phyloP scores from a whole-genome alignment of 177 flowering plant genomes.

The Tripterygium wilfordii region DNA sequence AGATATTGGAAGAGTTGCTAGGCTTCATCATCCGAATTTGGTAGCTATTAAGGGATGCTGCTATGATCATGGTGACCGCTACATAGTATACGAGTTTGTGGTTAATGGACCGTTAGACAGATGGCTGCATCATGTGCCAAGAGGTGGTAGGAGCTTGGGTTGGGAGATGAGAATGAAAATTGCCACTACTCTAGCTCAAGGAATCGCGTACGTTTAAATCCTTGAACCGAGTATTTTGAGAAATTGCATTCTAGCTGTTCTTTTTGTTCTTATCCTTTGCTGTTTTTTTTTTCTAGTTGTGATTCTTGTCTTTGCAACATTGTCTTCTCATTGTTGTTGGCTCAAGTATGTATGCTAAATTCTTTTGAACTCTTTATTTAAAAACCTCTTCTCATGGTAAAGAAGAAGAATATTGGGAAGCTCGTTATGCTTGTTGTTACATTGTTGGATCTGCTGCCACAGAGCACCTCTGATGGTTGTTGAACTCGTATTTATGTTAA shows the following conservation, averaged over 20 bases:
- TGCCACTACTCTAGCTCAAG: constrained; percentile 91
- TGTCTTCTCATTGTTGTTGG: no score
- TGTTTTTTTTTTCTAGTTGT: not conserved
- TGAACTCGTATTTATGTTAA: no score
- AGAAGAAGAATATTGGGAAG: no score
- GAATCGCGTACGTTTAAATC: constrained; percentile 78
- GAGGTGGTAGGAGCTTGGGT: constrained; percentile 85
- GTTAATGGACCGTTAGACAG: constrained; percentile 86
- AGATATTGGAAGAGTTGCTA: constrained; percentile 85
- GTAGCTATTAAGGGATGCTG: constrained; percentile 94
- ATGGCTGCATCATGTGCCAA: constrained; percentile 91
- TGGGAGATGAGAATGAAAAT: constrained; percentile 93
- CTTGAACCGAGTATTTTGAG: not conserved
- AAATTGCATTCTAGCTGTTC: not conserved
- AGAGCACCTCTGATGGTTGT: no score
- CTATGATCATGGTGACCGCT: constrained; percentile 91
- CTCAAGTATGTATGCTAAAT: no score
- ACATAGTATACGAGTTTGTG: constrained; percentile 88
- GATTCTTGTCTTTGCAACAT: no score
- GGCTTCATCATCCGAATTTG: constrained; percentile 83
- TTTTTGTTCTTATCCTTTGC: not conserved
- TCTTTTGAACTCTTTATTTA: no score
- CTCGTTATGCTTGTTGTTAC: no score
- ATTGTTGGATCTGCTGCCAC: no score
- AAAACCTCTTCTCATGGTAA: no score